phyloP scores from a whole-genome alignment of 2,329 filamentous ascomycete genomes.

The Diplodia mutila region DNA sequence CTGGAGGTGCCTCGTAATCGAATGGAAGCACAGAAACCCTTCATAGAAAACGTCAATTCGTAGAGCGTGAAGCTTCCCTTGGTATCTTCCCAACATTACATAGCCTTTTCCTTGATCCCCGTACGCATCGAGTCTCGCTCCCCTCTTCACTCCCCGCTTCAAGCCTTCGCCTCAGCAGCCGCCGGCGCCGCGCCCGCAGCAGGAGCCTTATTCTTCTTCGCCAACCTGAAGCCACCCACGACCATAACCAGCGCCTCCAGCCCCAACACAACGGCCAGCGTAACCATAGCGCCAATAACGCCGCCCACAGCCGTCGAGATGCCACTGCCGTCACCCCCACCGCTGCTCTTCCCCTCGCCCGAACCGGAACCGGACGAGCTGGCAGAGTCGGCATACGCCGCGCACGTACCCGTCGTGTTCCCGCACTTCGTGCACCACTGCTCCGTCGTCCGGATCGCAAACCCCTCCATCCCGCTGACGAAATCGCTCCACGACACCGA shows the following conservation, averaged over 20 bases:
- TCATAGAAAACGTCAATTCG: too few relatives aligned
- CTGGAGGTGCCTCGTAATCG: too few relatives aligned
- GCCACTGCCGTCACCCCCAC: conserved; percentile 43
- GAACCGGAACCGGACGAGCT: conserved; percentile 32
- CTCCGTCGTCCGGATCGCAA: conserved; percentile 66
- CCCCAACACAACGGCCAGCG: conserved; percentile 62
- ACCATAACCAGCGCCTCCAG: conserved; percentile 26
- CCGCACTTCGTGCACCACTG: conserved; percentile 79
- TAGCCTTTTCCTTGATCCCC: too few relatives aligned
- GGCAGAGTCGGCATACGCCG: conserved; percentile 45
- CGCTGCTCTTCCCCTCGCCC: conserved; percentile 22
- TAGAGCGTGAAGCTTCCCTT: too few relatives aligned
- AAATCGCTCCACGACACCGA: conserved; percentile 73
- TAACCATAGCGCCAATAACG: conserved; percentile 75
- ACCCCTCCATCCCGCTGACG: conserved; percentile 62
- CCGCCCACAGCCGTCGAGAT: conserved; percentile 76
- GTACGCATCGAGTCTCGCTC: too few relatives aligned
- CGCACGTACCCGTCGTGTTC: conserved; percentile 70
- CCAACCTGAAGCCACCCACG: conserved; percentile 28
- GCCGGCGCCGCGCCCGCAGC: neutral
- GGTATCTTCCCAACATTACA: too few relatives aligned
- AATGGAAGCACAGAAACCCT: too few relatives aligned
- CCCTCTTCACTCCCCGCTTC: neutral
- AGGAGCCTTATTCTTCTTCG: conserved; percentile 13
- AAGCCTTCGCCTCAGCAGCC: conserved; percentile 1